A percentile compares a stretch with the other conserved stretches of the same genome.
Conservation (phyloP, 192 early-diverging fungal species). For the Dimargaris cristalligena region DNA sequence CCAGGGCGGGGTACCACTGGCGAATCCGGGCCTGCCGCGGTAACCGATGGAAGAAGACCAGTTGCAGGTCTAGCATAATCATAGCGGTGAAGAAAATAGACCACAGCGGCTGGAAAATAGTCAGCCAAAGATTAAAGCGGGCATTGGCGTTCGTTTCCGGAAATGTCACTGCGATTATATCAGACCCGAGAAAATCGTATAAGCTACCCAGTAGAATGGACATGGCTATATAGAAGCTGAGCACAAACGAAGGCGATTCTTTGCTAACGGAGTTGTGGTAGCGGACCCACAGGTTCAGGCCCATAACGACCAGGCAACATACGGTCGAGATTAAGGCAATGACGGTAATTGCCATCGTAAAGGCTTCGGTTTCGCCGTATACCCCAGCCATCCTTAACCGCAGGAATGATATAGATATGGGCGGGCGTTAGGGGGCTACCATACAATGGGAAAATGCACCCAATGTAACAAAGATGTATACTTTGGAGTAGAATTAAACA, state of each 20-base stretch:
- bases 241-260: not conserved
- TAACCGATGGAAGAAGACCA: not conserved
- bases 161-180: too few species aligned
- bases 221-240: not conserved
- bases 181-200: not conserved
- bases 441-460: too few species aligned
- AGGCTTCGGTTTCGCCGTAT: too few species aligned
- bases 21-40: not conserved
- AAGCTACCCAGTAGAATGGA: not conserved
- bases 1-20: not conserved
- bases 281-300: not conserved
- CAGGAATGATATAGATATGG: too few species aligned
- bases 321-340: too few species aligned
- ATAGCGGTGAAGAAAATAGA: not conserved
- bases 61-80: not conserved
- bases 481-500: too few species aligned
- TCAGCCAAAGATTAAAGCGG: not conserved
- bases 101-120: not conserved
- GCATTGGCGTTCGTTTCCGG: not conserved
- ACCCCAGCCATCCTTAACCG: too few species aligned
- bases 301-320: not conserved
- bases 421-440: too few species aligned
- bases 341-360: too few species aligned
- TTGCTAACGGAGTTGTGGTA: not conserved
- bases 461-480: too few species aligned